phyloP scores from a whole-genome alignment of 371 early-diverging fungal species.

The Mucor irregularis region DNA sequence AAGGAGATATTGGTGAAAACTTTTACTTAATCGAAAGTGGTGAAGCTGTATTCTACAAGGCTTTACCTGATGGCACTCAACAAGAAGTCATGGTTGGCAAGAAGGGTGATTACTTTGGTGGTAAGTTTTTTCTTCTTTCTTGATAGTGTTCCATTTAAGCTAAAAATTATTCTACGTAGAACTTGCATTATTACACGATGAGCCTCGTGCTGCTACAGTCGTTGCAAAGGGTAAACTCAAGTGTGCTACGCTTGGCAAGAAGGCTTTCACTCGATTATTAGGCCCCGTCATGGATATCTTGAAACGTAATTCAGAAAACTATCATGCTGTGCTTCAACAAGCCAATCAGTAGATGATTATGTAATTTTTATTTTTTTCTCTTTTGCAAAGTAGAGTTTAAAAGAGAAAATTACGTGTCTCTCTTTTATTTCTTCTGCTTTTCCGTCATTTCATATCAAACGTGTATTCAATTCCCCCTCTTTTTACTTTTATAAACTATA shows the following conservation, averaged over 20 bases:
- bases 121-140: constrained; percentile 51
- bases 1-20: constrained; percentile 69
- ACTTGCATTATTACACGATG: constrained; percentile 85
- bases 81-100: constrained; percentile 72
- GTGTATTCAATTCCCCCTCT: too few species aligned
- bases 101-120: constrained; percentile 96
- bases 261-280: constrained; percentile 87
- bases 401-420: too few species aligned
- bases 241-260: constrained; percentile 87
- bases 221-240: constrained; percentile 82
- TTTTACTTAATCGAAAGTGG: constrained; percentile 88
- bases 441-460: too few species aligned
- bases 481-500: too few species aligned
- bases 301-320: constrained; percentile 35
- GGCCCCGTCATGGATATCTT: constrained; percentile 92
- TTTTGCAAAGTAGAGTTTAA: too few species aligned
- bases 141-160: too few species aligned
- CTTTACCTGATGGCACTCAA: constrained; percentile 62
- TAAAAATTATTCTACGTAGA: too few species aligned
- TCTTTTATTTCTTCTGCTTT: too few species aligned
- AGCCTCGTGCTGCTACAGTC: constrained; percentile 88
- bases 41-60: constrained; percentile 60
- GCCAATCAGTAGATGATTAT: background rate
- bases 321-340: constrained; percentile 12
- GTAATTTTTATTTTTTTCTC: constrained; percentile 5